phyloP scores from a whole-genome alignment of 129 eudicot genomes.

The Saposhnikovia divaricata region DNA sequence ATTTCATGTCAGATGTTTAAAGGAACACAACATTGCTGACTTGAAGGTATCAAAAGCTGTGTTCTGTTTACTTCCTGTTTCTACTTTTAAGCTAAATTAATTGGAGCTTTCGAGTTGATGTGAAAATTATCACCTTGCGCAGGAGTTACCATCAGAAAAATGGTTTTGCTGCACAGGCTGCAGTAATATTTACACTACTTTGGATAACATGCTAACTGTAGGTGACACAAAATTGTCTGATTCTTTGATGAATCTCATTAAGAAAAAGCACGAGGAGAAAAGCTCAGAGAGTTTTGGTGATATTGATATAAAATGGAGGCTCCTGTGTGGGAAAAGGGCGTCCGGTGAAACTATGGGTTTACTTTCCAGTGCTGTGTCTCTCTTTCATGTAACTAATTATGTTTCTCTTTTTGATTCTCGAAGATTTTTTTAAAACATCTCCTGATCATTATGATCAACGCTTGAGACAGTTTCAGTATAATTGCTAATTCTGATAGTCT shows the following conservation, averaged over 20 bases:
- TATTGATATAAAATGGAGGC: conserved; percentile 76
- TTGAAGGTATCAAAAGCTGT: conserved; percentile 33
- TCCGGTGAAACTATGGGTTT: conserved; percentile 48
- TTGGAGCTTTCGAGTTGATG: background rate
- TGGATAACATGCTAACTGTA: conserved; percentile 37
- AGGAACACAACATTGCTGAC: conserved; percentile 55
- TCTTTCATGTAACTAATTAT: conserved; percentile 75
- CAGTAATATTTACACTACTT: conserved; percentile 35
- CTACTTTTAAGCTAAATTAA: background rate
- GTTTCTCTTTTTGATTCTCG: background rate
- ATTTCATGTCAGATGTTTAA: conserved; percentile 82
- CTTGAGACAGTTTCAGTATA: background rate
- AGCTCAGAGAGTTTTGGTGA: conserved; percentile 27
- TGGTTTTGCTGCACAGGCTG: conserved; percentile 77
- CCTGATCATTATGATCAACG: background rate
- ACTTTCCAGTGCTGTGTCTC: conserved; percentile 68
- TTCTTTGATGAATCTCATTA: conserved; percentile 29
- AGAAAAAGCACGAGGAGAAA: conserved; percentile 43
- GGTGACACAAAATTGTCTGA: conserved; percentile 61
- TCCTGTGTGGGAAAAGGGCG: conserved; percentile 56
- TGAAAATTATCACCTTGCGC: conserved; percentile 9
- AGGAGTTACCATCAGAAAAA: conserved; percentile 68
- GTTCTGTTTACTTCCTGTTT: background rate
- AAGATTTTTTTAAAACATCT: background rate
- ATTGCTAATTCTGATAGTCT: background rate